Percentiles rank a stretch among this genome's conserved stretches.
Conservation (phyloP, 2,329 filamentous ascomycete genomes). For the Fusarium neocosmosporiellum region DNA sequence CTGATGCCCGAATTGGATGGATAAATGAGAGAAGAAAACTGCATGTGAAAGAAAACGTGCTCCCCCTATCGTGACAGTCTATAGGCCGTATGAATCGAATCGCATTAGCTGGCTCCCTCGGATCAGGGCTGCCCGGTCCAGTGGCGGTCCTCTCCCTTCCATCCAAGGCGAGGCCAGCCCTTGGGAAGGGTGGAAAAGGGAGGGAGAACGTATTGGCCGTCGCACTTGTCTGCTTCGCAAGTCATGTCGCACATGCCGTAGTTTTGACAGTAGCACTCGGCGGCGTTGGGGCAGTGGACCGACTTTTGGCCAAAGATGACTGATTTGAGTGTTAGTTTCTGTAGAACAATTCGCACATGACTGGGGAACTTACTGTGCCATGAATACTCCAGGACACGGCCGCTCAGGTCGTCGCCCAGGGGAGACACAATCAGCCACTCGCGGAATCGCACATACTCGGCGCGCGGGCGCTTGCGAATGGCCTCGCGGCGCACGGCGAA, state of each 20-base stretch:
- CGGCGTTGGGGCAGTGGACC: slow-evolving; percentile 70
- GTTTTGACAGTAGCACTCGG: slow-evolving; percentile 74
- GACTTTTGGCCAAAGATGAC: slow-evolving; percentile 68
- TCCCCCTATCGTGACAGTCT: slow-evolving; percentile 22
- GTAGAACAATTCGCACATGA: background rate
- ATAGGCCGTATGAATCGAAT: slow-evolving; percentile 6
- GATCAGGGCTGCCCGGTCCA: slow-evolving; percentile 40
- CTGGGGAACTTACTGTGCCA: slow-evolving; percentile 68
- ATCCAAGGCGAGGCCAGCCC: slow-evolving; percentile 65
- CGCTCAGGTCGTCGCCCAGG: slow-evolving; percentile 65
- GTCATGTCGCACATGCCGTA: slow-evolving; percentile 68
- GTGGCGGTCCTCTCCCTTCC: slow-evolving; percentile 43
- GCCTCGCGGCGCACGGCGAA: slow-evolving; percentile 69
- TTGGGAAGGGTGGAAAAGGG: slow-evolving; percentile 66
- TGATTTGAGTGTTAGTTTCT: slow-evolving; percentile 42
- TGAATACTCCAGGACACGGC: slow-evolving; percentile 71
- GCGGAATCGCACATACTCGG: slow-evolving; percentile 67
- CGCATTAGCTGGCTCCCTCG: background rate
- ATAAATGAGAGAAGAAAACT: slow-evolving; percentile 5
- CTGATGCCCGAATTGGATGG: background rate
- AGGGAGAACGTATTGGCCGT: slow-evolving; percentile 69
- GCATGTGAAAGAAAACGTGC: slow-evolving; percentile 4
- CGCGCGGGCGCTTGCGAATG: slow-evolving; percentile 58
- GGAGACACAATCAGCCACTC: slow-evolving; percentile 70
- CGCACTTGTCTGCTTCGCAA: slow-evolving; percentile 60